A percentile compares a stretch with the other conserved stretches of the same genome.
Conservation (phyloP, 148 eudicot species). For the Rhododendron henanense region DNA sequence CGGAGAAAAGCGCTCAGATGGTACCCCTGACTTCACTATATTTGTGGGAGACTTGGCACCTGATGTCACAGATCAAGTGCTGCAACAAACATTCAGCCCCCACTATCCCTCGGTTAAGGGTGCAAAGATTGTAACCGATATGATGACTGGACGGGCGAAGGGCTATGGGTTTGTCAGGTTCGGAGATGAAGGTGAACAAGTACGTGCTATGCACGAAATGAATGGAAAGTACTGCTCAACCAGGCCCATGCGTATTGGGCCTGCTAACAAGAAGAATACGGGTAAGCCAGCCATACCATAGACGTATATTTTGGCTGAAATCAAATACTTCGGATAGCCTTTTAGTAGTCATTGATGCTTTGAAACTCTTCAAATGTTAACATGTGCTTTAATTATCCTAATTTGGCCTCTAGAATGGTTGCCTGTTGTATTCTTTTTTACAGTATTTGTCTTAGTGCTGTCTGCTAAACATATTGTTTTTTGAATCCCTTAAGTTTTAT, state of each 20-base stretch:
- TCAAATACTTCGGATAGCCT: background rate
- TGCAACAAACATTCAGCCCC: slow-evolving; percentile 78
- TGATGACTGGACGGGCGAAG: slow-evolving; percentile 69
- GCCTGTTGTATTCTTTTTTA: background rate
- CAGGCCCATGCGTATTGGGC: slow-evolving; percentile 91
- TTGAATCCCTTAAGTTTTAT: slow-evolving; percentile 22
- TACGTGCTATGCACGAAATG: slow-evolving; percentile 94
- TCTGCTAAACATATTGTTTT: slow-evolving; percentile 13
- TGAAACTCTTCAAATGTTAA: background rate
- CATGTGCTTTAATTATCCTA: slow-evolving; percentile 2
- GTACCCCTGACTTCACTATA: slow-evolving; percentile 64
- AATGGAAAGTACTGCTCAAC: slow-evolving; percentile 73
- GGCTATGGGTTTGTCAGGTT: slow-evolving; percentile 96
- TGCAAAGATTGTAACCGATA: slow-evolving; percentile 93
- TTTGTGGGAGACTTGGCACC: slow-evolving; percentile 93
- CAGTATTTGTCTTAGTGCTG: background rate
- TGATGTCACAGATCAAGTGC: slow-evolving; percentile 78
- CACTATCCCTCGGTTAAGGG: slow-evolving; percentile 78
- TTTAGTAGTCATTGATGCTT: background rate
- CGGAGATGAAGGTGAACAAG: slow-evolving; percentile 76
- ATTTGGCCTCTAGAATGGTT: slow-evolving; percentile 10
- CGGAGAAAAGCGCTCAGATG: slow-evolving; percentile 77
- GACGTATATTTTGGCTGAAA: slow-evolving; percentile 25
- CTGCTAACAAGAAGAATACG: slow-evolving; percentile 66
- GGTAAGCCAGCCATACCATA: slow-evolving; percentile 30